These are phyloP conservation scores for Kwoniella shandongensis DNA, from an alignment of 768 basidiomycete genomes.

Conservation along the genomic window DNA sequence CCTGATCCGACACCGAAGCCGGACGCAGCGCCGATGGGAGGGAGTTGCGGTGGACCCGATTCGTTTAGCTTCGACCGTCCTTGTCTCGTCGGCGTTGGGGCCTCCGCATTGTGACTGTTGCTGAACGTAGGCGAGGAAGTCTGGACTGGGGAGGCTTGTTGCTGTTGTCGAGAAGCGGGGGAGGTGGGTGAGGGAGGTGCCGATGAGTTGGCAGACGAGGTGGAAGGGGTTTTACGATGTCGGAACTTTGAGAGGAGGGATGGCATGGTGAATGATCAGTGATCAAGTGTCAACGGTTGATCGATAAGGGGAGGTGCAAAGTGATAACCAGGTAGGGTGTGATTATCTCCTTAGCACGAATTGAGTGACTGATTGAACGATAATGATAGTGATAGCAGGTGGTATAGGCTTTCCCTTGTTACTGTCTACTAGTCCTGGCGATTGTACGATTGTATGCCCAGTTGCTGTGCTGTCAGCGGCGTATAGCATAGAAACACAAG, in stretches of 20 bases:
- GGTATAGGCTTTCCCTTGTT: no score
- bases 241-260: slow-evolving; percentile 24
- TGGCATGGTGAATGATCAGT: slow-evolving; percentile 18
- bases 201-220: slow-evolving; percentile 17
- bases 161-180: slow-evolving; percentile 4
- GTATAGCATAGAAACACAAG: no score
- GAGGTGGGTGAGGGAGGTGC: neutral
- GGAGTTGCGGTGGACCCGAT: no score
- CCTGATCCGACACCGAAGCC: neutral
- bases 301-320: neutral
- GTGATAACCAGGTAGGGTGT: neutral
- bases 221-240: slow-evolving; percentile 21
- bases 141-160: neutral
- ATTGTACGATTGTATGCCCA: no score
- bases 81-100: neutral
- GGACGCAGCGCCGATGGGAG: no score
- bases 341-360: no score
- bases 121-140: neutral
- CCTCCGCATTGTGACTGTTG: neutral
- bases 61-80: no score
- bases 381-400: no score
- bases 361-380: no score
- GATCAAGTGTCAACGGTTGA: neutral
- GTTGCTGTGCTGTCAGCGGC: no score
- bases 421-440: no score